Evolutionary conservation across 2,329 filamentous ascomycete species (phyloP), one percentile per base, ranked within the genome.

Genomic region (Penicillium rolfsii): DNA sequence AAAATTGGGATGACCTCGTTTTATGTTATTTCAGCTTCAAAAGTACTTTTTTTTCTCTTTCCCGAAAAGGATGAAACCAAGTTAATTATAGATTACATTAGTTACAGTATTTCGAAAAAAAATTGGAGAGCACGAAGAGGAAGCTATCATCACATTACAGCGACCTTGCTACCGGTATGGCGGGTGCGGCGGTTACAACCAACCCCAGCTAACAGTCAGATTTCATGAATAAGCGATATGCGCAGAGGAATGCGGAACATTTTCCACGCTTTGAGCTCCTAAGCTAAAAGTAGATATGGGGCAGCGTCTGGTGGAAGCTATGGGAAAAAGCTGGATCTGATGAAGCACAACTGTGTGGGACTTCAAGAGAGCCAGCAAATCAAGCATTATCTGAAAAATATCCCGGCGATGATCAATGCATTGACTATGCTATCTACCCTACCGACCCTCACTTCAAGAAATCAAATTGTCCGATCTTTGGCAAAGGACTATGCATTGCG

Each of bases 231-330:
- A 33, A 53, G 50, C 50, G 35, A 53, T 16, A 53, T 33, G 35
- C 50, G 35, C 26, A 53, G 35, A 41, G 24, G 50, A 53, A 53
- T 53, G 50, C 36, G 50, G 50, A 30, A 53, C 22, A 53, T 26
- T 38, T 26, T 28, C n/a, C 26, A 22, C 35, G 30, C 30, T 35
- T 26, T 24, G 7, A 26, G 12, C 24, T 7, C n/a, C 12, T 19
- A 53, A 28, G 14, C 35, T 26, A 40, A 38, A 38, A 28, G 24
- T 24, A 28, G 50, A 40, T 14, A 14, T 16, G 28, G 6, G 36
- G 50, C 22, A 38, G 36, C 36, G 40, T 41, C n/a, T 24, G 24
- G 19, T 12, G 12, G 19, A 40, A 53, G 30, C 22, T 12, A 26
- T 53, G 35, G 35, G 50, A 11, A n/a, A 26, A 16, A 28, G 19